phyloP scores from a whole-genome alignment of 2,329 filamentous ascomycete species.

The Raffaelea deltoideospora region DNA sequence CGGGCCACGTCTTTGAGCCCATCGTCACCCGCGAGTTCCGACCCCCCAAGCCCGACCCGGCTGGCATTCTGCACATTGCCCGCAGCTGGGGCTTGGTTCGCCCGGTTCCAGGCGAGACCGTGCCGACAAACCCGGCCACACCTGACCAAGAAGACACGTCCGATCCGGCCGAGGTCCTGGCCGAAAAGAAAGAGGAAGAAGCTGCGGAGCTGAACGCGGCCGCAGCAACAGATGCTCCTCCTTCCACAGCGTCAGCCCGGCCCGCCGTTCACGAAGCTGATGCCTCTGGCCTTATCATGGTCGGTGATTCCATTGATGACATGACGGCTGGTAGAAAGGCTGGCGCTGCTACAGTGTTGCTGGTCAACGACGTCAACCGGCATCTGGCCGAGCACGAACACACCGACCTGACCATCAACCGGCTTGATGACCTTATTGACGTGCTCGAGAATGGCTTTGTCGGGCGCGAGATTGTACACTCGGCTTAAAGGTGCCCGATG shows the following conservation, averaged over 20 bases:
- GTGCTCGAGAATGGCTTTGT: conserved; percentile 62
- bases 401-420: conserved; percentile 59
- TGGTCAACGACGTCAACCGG: conserved; percentile 69
- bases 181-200: conserved; percentile 10
- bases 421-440: conserved; percentile 60
- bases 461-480: conserved; percentile 8
- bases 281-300: conserved; percentile 42
- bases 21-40: conserved; percentile 73
- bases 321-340: conserved; percentile 75
- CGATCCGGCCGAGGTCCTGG: conserved; percentile 6
- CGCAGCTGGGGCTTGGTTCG: conserved; percentile 51
- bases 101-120: too few species aligned
- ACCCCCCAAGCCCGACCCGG: conserved; percentile 76
- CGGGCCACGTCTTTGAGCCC: conserved; percentile 52
- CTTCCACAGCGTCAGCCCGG: conserved; percentile 6
- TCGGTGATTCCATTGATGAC: conserved; percentile 77
- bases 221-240: not conserved
- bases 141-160: conserved; percentile 6
- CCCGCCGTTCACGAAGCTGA: conserved; percentile 16
- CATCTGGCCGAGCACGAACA: conserved; percentile 55
- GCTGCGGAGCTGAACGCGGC: conserved; percentile 7
- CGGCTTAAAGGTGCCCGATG: too few species aligned
- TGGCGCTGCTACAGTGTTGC: conserved; percentile 76
- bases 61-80: conserved; percentile 77
- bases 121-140: conserved; percentile 2